A percentile compares a stretch with the other conserved stretches of the same genome.
Conservation (phyloP, 495 filamentous ascomycete genomes). For the Cercophora scortea region DNA sequence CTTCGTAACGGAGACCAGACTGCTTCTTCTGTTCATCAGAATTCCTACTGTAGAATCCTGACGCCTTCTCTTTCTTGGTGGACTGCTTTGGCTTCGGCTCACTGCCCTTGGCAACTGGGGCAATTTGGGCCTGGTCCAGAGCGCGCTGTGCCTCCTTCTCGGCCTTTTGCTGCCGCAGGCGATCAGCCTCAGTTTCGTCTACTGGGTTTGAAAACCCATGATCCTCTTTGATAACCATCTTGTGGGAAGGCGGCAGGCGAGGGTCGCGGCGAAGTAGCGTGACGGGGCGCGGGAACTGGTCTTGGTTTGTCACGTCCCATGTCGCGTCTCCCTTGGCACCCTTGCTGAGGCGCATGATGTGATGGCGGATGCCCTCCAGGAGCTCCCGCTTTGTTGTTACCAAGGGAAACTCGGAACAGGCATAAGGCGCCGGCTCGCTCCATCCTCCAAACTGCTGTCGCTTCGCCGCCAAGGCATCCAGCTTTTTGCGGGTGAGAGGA, state of each 20-base stretch:
- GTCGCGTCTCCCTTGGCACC: slow-evolving; percentile 24
- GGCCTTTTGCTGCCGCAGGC: slow-evolving; percentile 52
- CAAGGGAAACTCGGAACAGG: slow-evolving; percentile 59
- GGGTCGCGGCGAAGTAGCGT: slow-evolving; percentile 84
- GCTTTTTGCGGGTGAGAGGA: not conserved
- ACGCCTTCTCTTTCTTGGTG: slow-evolving; percentile 72
- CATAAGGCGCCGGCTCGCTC: slow-evolving; percentile 43
- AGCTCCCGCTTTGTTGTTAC: slow-evolving; percentile 73
- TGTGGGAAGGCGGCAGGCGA: slow-evolving; percentile 53
- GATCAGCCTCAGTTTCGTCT: slow-evolving; percentile 64
- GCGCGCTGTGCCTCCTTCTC: slow-evolving; percentile 78
- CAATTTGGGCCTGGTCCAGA: slow-evolving; percentile 79
- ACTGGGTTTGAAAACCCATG: slow-evolving; percentile 36
- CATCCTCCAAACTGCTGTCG: slow-evolving; percentile 51
- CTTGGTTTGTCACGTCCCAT: slow-evolving; percentile 66
- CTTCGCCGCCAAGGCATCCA: slow-evolving; percentile 20
- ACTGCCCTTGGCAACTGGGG: slow-evolving; percentile 51
- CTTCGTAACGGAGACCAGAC: slow-evolving; percentile 80
- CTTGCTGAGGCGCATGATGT: slow-evolving; percentile 65
- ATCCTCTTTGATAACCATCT: slow-evolving; percentile 46
- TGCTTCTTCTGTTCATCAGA: slow-evolving; percentile 71
- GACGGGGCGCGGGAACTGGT: slow-evolving; percentile 81
- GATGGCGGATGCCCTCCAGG: slow-evolving; percentile 73
- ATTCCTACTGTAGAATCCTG: slow-evolving; percentile 41
- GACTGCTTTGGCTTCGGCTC: slow-evolving; percentile 54